A percentile compares a stretch with the other conserved stretches of the same genome.
Evolutionary conservation across 2,329 filamentous ascomycete genomes (phyloP).

Genomic region (Penicillium sp.): DNA sequence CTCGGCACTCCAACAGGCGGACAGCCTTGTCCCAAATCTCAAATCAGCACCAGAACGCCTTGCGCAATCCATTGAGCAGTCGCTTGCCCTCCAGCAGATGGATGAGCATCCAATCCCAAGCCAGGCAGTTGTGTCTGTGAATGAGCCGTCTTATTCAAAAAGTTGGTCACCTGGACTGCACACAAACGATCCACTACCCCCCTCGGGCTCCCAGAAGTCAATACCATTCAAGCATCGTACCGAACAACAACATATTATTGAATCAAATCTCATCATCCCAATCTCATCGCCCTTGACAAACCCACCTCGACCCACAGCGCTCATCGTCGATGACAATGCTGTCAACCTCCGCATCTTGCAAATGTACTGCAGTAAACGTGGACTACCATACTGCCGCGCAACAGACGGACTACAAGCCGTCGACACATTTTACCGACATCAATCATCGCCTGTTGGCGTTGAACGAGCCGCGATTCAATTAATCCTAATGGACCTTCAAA

Average conservation of each 20-base stretch:
- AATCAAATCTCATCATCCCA: neutral
- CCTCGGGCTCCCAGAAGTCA: neutral
- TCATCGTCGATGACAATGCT: conserved; percentile 22
- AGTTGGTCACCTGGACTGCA: neutral
- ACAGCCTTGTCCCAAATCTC: neutral
- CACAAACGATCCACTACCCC: neutral
- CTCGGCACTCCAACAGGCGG: neutral
- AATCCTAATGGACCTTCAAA: conserved; percentile 19
- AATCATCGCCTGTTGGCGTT: neutral
- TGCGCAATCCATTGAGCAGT: neutral
- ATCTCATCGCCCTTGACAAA: neutral
- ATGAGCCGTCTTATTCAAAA: neutral
- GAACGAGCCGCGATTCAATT: conserved; percentile 1
- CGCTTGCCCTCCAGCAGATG: neutral
- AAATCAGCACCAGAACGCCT: neutral
- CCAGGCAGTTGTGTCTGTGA: neutral
- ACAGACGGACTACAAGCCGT: neutral
- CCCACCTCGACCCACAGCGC: neutral
- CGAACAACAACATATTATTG: neutral
- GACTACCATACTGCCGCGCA: conserved; percentile 9
- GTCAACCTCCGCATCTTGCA: conserved; percentile 24
- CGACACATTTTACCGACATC: neutral
- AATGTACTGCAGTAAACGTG: conserved; percentile 23
- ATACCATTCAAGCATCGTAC: neutral
- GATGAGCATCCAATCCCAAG: neutral